Percentiles rank a stretch among this genome's conserved stretches.
Evolutionary conservation across 179 eudicot genomes (phyloP).

Genomic region (Nepenthes alata): DNA sequence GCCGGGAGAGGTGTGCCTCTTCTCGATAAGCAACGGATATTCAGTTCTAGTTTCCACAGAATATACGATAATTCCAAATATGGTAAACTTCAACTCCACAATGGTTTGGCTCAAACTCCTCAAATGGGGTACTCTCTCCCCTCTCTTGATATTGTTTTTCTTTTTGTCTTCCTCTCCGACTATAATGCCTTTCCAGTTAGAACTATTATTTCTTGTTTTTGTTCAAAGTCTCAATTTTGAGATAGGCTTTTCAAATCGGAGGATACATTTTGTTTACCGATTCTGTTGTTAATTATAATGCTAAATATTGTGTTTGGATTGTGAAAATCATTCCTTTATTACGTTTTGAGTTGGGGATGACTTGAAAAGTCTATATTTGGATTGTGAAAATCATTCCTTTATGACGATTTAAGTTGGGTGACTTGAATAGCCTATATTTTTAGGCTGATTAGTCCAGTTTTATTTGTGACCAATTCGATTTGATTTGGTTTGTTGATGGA

Average conservation of each 20-base stretch:
- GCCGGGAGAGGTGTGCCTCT: constrained; percentile 13
- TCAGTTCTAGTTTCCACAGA: constrained; percentile 15
- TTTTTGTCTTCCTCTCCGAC: not conserved
- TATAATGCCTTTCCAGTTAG: not conserved
- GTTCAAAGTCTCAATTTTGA: not conserved
- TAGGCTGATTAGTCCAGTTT: not conserved
- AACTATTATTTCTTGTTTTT: not conserved
- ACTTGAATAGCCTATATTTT: too few species aligned
- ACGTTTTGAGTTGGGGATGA: not conserved
- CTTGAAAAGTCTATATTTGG: not conserved
- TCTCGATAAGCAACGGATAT: constrained; percentile 13
- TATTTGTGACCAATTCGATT: constrained; percentile 3
- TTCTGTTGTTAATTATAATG: constrained; percentile 2
- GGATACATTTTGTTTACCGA: not conserved
- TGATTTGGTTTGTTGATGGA: constrained; percentile 11
- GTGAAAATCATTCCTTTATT: constrained; percentile 3
- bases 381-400: too few species aligned
- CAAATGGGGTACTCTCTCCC: constrained; percentile 72
- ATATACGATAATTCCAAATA: constrained; percentile 71
- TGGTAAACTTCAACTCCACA: constrained; percentile 55
- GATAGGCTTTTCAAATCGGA: not conserved
- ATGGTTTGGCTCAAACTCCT: constrained; percentile 85
- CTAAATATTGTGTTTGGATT: constrained; percentile 2
- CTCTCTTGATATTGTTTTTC: not conserved
- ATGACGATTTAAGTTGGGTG: too few species aligned